A percentile compares a stretch with the other conserved stretches of the same genome.
These are phyloP conservation scores for Chrysoporthe puriensis DNA, from an alignment of 2,329 filamentous ascomycete species.

Conservation along the genomic window DNA sequence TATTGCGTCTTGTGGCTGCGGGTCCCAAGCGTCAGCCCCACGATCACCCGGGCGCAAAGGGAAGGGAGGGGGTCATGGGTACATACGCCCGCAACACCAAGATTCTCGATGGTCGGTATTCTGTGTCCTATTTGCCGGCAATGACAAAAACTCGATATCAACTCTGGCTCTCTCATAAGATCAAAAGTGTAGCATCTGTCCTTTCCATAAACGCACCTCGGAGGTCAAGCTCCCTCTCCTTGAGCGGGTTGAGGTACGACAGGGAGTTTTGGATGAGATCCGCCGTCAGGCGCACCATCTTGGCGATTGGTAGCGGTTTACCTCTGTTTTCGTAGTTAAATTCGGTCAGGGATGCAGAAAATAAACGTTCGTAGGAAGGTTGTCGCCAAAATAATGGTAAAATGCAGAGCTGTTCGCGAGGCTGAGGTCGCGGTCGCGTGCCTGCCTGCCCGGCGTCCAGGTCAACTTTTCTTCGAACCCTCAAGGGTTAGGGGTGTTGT, in stretches of 20 bases:
- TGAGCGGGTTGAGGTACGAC: slow-evolving; percentile 97
- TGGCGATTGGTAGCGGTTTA: slow-evolving; percentile 34
- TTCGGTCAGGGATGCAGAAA: background rate
- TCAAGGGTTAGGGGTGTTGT: slow-evolving; percentile 10
- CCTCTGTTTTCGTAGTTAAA: slow-evolving; percentile 18
- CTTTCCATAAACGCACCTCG: slow-evolving; percentile 92
- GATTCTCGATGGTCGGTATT: slow-evolving; percentile 95
- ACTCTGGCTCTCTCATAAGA: slow-evolving; percentile 67
- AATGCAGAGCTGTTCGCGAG: slow-evolving; percentile 6
- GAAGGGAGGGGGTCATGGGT: slow-evolving; percentile 23
- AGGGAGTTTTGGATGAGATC: slow-evolving; percentile 94
- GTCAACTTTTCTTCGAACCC: slow-evolving; percentile 17
- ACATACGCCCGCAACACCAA: slow-evolving; percentile 90
- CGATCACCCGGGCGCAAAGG: background rate
- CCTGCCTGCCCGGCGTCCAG: slow-evolving; percentile 4
- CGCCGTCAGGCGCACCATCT: slow-evolving; percentile 85
- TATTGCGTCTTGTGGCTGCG: slow-evolving; percentile 89
- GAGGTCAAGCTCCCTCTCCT: slow-evolving; percentile 98
- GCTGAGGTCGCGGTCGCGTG: slow-evolving; percentile 23
- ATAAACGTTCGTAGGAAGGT: background rate
- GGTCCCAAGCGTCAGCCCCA: slow-evolving; percentile 15
- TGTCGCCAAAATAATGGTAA: background rate
- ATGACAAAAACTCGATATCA: slow-evolving; percentile 70
- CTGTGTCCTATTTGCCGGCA: slow-evolving; percentile 80
- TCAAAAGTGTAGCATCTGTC: slow-evolving; percentile 89